Evolutionary conservation across 768 basidiomycete genomes (phyloP).

Genomic region (Naganishia antarctica): DNA sequence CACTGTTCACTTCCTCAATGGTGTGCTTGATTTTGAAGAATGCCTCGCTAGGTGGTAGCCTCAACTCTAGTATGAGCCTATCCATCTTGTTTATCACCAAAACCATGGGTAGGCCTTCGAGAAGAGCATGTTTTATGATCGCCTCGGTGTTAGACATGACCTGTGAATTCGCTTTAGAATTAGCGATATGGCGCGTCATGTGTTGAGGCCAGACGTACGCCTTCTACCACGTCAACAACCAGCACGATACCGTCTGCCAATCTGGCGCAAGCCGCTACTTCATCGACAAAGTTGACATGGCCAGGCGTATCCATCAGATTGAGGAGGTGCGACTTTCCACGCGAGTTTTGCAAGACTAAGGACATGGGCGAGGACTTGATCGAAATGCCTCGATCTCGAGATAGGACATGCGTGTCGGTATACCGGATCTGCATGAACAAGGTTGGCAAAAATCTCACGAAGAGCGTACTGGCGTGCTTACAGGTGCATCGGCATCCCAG

Average conservation of each 20-base stretch:
- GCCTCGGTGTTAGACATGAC: conserved; percentile 84
- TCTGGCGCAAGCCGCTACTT: conserved; percentile 81
- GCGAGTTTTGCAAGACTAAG: conserved; percentile 72
- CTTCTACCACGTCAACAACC: conserved; percentile 97
- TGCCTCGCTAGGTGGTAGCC: conserved; percentile 90
- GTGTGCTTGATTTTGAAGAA: conserved; percentile 99
- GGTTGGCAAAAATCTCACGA: not conserved
- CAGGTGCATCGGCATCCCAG: conserved; percentile 87
- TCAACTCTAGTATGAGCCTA: conserved; percentile 88
- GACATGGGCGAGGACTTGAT: conserved; percentile 98
- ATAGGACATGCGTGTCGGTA: conserved; percentile 88
- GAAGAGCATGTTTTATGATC: conserved; percentile 79
- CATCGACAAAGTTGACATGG: conserved; percentile 98
- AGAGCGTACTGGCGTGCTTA: conserved; percentile 51
- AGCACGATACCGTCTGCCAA: conserved; percentile 84
- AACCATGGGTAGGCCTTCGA: conserved; percentile 81
- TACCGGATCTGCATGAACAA: conserved; percentile 68
- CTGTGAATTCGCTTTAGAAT: conserved; percentile 54
- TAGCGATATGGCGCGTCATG: not conserved
- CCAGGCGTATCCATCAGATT: conserved; percentile 97
- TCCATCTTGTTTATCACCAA: conserved; percentile 98
- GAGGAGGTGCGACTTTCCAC: conserved; percentile 86
- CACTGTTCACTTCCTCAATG: conserved; percentile 94
- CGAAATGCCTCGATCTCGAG: conserved; percentile 82
- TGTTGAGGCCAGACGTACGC: conserved; percentile 54